Evolutionary conservation across 352 stramenopile species (phyloP), one percentile per base, ranked within the genome.

Genomic region (Phytophthora cryptogea): DNA sequence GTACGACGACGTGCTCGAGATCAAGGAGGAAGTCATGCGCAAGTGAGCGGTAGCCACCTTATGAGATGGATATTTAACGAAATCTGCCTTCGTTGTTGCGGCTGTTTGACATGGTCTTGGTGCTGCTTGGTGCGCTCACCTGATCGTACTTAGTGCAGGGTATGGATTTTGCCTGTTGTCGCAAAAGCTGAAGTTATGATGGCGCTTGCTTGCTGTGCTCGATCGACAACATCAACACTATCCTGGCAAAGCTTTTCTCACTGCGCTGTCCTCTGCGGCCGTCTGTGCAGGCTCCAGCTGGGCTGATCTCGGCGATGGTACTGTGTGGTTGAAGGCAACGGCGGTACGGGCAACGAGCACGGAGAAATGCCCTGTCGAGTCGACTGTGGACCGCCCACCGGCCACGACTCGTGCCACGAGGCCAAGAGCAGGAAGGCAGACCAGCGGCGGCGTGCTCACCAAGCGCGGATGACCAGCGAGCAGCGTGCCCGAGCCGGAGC

Each of bases 1-100:
- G 72, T 80, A 79, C 65, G 86, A 95, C 65, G 78, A 87, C 42
- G 72, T 93, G 40, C 68, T 93, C 17, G 82, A 76, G 32, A 56
- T 83, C 47, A 71, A 72, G 53, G 86, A 95, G 56, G 82, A 95
- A 26, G 63, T 90, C n/a, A 68, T 83, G 66, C 74, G 68, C 63
- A 89, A 90, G 72, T 90, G 79, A 51, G 17, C 30, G 36, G 43
- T 46, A 59, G 39, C 36, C 42, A 56, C 32, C 13, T 47, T 16
- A 42, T 26, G 35, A 36, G 49, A 45, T 53, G 51, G 32, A 64
- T 74, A 71, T 70, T 74, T 70, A 74, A 70, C 60, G 64, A 49
- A 8, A 33, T 6, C 17, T 33, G 41, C 10, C 10, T 32, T 47
- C 41, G 41, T 47, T 47, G 41, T 32, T 47, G 41, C 39, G 39